Percentiles rank a stretch among this genome's conserved stretches.
phyloP scores from a whole-genome alignment of 345 rosid genomes.

The Arabidopsis thaliana region DNA sequence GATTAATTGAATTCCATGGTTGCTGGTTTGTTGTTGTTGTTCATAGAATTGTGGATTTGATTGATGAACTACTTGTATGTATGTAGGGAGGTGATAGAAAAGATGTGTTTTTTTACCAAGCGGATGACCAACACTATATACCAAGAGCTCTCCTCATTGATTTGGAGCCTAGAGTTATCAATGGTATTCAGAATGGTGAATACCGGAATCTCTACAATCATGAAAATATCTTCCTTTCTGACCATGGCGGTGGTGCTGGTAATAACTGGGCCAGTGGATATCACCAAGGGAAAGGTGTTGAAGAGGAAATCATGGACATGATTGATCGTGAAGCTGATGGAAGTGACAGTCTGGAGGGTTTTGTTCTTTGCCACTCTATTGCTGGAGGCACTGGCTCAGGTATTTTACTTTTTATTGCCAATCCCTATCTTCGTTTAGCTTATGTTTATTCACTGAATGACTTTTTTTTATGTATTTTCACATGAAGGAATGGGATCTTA shows the following conservation, averaged over 20 bases:
- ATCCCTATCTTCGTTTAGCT: neutral
- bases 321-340: constrained; percentile 99
- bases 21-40: no score
- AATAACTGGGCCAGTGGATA: constrained; percentile 99
- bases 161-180: constrained; percentile 97
- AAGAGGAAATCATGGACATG: constrained; percentile 99
- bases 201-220: constrained; percentile 94
- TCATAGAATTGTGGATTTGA: neutral
- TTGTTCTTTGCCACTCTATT: constrained; percentile 93
- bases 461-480: neutral
- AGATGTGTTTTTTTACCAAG: constrained; percentile 98
- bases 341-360: constrained; percentile 97
- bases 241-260: constrained; percentile 99
- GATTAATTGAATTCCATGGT: neutral
- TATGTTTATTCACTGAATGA: constrained; percentile 5
- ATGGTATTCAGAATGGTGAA: constrained; percentile 92
- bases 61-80: neutral
- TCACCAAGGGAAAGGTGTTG: constrained; percentile 97
- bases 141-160: constrained; percentile 95
- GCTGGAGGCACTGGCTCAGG: constrained; percentile 99
- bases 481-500: constrained; percentile 97
- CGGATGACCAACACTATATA: constrained; percentile 96
- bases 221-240: constrained; percentile 82
- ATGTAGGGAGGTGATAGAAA: constrained; percentile 97
- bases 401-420: constrained; percentile 22